phyloP scores from a whole-genome alignment of 2,329 filamentous ascomycete genomes.

The Diplodia scrobiculata region DNA sequence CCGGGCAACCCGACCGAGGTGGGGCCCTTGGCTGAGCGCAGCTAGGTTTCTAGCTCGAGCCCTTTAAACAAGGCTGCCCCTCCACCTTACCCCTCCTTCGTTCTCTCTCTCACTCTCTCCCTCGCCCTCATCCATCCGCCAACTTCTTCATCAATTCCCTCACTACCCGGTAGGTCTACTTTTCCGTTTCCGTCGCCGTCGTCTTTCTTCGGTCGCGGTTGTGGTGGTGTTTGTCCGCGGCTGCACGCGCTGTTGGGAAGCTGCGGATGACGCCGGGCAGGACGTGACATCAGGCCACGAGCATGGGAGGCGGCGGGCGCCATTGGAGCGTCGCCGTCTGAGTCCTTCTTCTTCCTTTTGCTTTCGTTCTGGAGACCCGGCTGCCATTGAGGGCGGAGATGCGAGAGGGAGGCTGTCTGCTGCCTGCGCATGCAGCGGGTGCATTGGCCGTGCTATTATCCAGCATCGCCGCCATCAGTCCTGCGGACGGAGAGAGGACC shows the following conservation, averaged over 20 bases:
- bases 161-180: background rate
- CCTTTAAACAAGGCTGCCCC: slow-evolving; percentile 1
- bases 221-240: no score
- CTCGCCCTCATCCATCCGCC: background rate
- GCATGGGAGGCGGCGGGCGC: background rate
- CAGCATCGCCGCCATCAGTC: no score
- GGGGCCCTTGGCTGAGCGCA: background rate
- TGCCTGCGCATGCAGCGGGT: background rate
- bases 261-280: background rate
- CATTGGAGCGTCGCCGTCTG: background rate
- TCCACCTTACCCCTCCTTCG: slow-evolving; percentile 1
- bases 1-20: no score
- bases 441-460: no score
- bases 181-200: background rate
- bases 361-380: background rate
- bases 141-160: background rate
- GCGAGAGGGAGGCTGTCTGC: no score
- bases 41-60: background rate
- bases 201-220: background rate
- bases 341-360: background rate
- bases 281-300: slow-evolving; percentile 9
- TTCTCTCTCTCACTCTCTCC: background rate
- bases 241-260: background rate
- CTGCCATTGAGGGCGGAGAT: no score
- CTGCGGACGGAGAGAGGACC: no score